Evolutionary conservation across 2,329 filamentous ascomycete species (phyloP).

Genomic region (Basipetospora chlamydospora): DNA sequence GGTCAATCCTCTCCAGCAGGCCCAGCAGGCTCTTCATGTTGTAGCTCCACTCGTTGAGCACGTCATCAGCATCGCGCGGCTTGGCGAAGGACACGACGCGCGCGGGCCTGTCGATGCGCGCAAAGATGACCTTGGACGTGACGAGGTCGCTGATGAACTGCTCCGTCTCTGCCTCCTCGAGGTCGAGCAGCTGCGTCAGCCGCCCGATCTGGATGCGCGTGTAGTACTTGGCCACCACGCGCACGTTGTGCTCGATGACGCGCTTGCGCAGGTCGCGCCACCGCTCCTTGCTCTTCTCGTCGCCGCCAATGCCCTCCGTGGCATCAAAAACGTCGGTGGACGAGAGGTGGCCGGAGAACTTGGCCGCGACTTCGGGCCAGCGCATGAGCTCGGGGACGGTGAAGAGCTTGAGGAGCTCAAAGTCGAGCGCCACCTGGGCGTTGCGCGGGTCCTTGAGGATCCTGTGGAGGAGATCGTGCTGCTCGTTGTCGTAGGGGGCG

Average conservation of each 20-base stretch:
- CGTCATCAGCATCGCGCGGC: conserved; percentile 85
- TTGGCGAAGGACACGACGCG: conserved; percentile 88
- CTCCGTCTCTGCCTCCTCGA: conserved; percentile 91
- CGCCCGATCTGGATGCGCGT: conserved; percentile 90
- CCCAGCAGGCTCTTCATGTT: conserved; percentile 93
- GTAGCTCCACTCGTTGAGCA: conserved; percentile 95
- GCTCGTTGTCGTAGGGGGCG: conserved; percentile 94
- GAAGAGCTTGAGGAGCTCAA: conserved; percentile 82
- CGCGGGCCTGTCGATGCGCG: conserved; percentile 90
- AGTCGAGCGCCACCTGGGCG: conserved; percentile 61
- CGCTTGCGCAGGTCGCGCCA: conserved; percentile 96
- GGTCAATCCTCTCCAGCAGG: conserved; percentile 79
- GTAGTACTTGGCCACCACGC: conserved; percentile 96
- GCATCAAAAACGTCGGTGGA: conserved; percentile 80
- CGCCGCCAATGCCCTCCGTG: conserved; percentile 46
- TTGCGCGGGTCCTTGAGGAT: conserved; percentile 77
- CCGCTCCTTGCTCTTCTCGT: conserved; percentile 69
- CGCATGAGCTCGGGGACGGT: conserved; percentile 95
- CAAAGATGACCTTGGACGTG: conserved; percentile 93
- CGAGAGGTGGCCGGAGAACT: conserved; percentile 79
- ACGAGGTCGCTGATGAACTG: conserved; percentile 98
- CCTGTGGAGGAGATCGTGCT: conserved; percentile 90
- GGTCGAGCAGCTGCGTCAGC: conserved; percentile 77
- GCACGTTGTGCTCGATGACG: conserved; percentile 97
- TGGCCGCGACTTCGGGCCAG: conserved; percentile 84